Percentiles rank a stretch among this genome's conserved stretches.
These are phyloP conservation scores for Oidiodendron maius DNA, from an alignment of 495 filamentous ascomycete species.

Conservation along the genomic window DNA sequence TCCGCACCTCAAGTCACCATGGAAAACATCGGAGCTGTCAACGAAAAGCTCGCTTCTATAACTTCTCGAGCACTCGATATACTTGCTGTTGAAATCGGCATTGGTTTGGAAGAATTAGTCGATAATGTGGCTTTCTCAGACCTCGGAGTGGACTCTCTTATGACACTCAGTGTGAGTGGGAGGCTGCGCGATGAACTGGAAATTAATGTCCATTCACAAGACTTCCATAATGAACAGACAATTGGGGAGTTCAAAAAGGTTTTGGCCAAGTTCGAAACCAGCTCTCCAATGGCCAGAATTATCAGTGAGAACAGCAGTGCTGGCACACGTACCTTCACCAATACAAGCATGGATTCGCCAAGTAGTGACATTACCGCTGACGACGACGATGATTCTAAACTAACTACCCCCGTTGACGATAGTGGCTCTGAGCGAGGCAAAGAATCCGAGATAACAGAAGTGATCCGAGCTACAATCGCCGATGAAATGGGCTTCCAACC, in stretches of 20 bases:
- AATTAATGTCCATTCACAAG: conserved; percentile 44
- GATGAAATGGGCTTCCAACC: conserved; percentile 62
- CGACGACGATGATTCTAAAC: conserved; percentile 27
- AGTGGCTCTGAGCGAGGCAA: conserved; percentile 15
- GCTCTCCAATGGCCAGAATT: neutral
- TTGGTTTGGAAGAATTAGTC: conserved; percentile 53
- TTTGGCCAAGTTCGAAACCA: conserved; percentile 39
- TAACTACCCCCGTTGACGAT: conserved; percentile 17
- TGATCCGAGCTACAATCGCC: conserved; percentile 46
- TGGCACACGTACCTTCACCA: conserved; percentile 4
- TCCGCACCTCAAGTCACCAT: conserved; percentile 9
- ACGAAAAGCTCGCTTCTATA: conserved; percentile 18
- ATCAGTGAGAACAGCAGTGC: neutral
- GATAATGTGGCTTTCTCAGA: conserved; percentile 49
- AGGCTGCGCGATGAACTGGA: conserved; percentile 51
- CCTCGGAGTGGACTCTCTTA: conserved; percentile 55
- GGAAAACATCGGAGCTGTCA: conserved; percentile 31
- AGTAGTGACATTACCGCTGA: conserved; percentile 48
- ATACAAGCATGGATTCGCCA: conserved; percentile 25
- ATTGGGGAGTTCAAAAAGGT: conserved; percentile 31
- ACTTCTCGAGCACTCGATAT: conserved; percentile 50
- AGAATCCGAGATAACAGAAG: conserved; percentile 4
- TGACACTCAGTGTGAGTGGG: conserved; percentile 47
- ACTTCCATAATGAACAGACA: conserved; percentile 51
- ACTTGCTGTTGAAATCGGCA: conserved; percentile 60